A percentile compares a stretch with the other conserved stretches of the same genome.
phyloP scores from a whole-genome alignment of 1,284 basidiomycete species.

The Heliocybe sulcata region DNA sequence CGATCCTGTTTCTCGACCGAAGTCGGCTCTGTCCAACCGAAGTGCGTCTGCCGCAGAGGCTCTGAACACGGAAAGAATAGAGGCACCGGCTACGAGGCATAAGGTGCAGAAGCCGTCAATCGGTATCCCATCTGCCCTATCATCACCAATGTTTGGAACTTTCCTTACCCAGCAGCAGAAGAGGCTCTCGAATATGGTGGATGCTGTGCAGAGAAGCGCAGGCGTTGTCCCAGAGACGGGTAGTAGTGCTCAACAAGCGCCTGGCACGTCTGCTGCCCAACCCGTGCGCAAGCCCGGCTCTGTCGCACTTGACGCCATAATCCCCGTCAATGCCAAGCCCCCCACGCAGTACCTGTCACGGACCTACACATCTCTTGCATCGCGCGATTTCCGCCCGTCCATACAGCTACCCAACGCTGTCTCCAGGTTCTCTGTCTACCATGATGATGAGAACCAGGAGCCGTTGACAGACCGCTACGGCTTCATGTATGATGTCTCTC shows the following conservation, averaged over 20 bases:
- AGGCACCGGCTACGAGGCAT: neutral
- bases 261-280: neutral
- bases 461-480: conserved; percentile 90
- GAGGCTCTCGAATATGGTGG: conserved; percentile 24
- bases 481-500: conserved; percentile 85
- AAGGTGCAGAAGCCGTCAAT: neutral
- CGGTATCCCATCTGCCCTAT: conserved; percentile 14
- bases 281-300: conserved; percentile 31
- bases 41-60: neutral
- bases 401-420: conserved; percentile 52
- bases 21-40: neutral
- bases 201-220: conserved; percentile 16
- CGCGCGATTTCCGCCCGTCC: conserved; percentile 61
- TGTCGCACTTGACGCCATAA: conserved; percentile 88
- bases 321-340: conserved; percentile 79
- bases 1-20: neutral
- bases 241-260: neutral
- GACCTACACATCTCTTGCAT: conserved; percentile 62
- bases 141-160: conserved; percentile 52
- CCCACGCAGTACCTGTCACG: conserved; percentile 77
- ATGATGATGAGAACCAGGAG: conserved; percentile 48
- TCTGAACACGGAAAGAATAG: neutral
- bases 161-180: conserved; percentile 47
- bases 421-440: conserved; percentile 45
- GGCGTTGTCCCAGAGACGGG: neutral